Conservation (phyloP, 1,139 yeast genomes). For the Taphrina flavorubra region DNA sequence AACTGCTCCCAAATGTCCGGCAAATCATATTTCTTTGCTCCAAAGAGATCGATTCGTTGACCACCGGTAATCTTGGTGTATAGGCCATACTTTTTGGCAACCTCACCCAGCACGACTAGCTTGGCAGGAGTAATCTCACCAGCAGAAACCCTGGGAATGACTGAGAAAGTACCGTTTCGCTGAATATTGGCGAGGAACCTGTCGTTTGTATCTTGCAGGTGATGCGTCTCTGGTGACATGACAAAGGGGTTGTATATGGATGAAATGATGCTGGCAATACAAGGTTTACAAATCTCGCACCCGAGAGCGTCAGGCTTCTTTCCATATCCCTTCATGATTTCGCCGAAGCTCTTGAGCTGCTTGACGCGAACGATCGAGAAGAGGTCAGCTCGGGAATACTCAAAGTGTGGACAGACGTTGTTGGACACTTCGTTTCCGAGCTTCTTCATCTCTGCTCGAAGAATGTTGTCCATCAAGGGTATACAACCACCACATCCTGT, state of each 20-base stretch:
- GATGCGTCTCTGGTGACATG: constrained; percentile 50
- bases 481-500: constrained; percentile 54
- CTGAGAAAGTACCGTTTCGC: constrained; percentile 53
- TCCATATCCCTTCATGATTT: constrained; percentile 50
- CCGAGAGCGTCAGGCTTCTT: constrained; percentile 49
- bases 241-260: constrained; percentile 51
- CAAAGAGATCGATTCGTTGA: constrained; percentile 52
- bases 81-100: constrained; percentile 51
- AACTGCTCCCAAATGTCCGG: constrained; percentile 52
- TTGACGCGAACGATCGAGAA: constrained; percentile 52
- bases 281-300: constrained; percentile 53
- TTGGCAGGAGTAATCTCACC: constrained; percentile 53
- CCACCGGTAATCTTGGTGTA: constrained; percentile 54
- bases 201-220: constrained; percentile 53
- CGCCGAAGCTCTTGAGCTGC: constrained; percentile 49
- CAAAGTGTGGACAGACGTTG: constrained; percentile 51
- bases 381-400: constrained; percentile 51
- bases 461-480: constrained; percentile 52
- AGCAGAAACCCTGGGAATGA: constrained; percentile 53
- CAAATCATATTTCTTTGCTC: constrained; percentile 52
- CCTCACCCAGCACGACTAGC: constrained; percentile 50
- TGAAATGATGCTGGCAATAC: constrained; percentile 52
- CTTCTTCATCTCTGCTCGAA: constrained; percentile 51
- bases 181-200: constrained; percentile 52
- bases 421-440: constrained; percentile 51